Base-by-base conservation (phyloP, 2,329 filamentous ascomycete species). In the Plectosphaerella cucumerina region DNA sequence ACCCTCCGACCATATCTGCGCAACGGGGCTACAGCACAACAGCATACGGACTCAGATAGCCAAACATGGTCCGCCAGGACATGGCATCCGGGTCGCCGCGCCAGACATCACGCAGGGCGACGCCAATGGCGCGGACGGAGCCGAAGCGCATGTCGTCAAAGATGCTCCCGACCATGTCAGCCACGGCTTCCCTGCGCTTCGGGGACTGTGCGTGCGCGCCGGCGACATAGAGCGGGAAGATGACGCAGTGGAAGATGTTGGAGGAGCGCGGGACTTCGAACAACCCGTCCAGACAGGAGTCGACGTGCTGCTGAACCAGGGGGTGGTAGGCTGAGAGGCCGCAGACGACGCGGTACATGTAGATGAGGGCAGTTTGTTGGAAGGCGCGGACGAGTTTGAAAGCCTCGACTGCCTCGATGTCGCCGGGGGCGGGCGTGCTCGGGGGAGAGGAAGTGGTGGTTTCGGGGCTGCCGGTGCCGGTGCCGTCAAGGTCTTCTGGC, bases 271-370 rank as follows among this genome's bases (percentile, higher is more conserved):
- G 59, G 5, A 66, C 65, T 11, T 70, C 69, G 5, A 66, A 64
- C 15, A 70, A 66, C 11, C 68, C 63, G 9, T 66, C 64, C 5
- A 72, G 62, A 11, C 66, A 70, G 1, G 63, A 62, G 5, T 64
- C 59, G 0, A 71, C 66, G 22, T 69, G 60, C 34, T 71, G 64
- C 20, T 75, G 72, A 0, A 74, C 71, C 0, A 73, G 59, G 3
- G 59, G 61, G 50, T 75, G 70, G 3, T 59, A 60, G 2, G 66
- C 62, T 3, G 69, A 63, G 4, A 74, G 58, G 1, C 68, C 64
- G 48, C 70, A 73, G 3, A 75, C 59, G 17, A 70, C 70, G 33
- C 71, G 62, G 50, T 73, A 74, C 1, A 73, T 57, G 49, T 71
- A 73, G 12, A 74, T 67, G 5, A 71, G 63, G 0, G 69, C 71